These are phyloP conservation scores for Globisporangium megalacanthum DNA, from an alignment of 352 stramenopile genomes.

Conservation along the genomic window DNA sequence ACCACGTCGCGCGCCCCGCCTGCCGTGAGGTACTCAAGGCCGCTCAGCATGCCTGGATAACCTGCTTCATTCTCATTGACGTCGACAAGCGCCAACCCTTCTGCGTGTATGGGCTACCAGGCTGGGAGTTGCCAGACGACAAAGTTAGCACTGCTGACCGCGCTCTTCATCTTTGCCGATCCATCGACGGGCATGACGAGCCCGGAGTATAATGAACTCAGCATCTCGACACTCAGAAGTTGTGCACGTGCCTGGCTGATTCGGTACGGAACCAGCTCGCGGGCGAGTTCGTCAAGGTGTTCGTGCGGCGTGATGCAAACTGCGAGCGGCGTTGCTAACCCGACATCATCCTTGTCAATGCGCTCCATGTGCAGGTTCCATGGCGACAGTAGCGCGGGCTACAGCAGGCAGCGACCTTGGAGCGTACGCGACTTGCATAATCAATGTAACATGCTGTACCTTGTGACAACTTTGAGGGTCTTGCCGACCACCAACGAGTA, in stretches of 20 bases:
- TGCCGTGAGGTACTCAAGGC: not conserved
- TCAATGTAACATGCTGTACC: constrained; percentile 13
- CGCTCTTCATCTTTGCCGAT: not conserved
- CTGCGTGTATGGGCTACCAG: not conserved
- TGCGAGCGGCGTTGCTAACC: constrained; percentile 5
- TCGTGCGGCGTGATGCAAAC: constrained; percentile 9
- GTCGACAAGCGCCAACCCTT: not conserved
- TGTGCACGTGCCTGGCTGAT: not conserved
- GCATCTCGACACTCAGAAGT: not conserved
- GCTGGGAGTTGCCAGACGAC: not conserved
- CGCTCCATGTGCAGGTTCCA: constrained; percentile 7
- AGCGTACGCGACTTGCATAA: too few species aligned
- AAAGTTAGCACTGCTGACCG: not conserved
- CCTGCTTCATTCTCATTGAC: not conserved
- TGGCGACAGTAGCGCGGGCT: constrained; percentile 11
- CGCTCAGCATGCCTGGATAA: not conserved
- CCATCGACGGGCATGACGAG: not conserved
- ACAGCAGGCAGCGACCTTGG: constrained; percentile 11
- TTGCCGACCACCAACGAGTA: constrained; percentile 6
- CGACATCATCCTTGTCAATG: constrained; percentile 3
- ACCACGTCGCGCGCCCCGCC: not conserved
- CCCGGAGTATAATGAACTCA: not conserved
- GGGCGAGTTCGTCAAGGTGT: constrained; percentile 5
- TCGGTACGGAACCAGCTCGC: constrained; percentile 3
- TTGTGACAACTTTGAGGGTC: constrained; percentile 5